A percentile compares a stretch with the other conserved stretches of the same genome.
Evolutionary conservation across 352 stramenopile genomes (phyloP).

Genomic region (Paralagenidium karlingii): DNA sequence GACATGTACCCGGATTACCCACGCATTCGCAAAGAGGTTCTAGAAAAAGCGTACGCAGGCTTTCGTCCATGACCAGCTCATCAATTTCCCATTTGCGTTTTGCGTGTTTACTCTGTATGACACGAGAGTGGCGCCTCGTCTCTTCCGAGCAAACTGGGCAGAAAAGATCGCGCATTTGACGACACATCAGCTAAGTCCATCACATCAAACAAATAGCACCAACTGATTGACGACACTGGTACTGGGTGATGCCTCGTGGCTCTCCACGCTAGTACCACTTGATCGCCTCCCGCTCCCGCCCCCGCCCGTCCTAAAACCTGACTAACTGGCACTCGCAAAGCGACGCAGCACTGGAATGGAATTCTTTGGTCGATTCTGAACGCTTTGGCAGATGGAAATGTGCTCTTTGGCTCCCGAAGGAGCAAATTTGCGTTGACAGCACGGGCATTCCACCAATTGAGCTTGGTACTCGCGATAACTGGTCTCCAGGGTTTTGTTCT

Average conservation of each 20-base stretch:
- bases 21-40: conserved; percentile 90
- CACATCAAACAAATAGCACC: too few relatives aligned
- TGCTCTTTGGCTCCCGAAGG: conserved; percentile 72
- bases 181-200: too few relatives aligned
- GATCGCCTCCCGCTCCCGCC: too few relatives aligned
- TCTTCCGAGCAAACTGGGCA: too few relatives aligned
- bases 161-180: too few relatives aligned
- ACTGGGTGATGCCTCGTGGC: too few relatives aligned
- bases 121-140: too few relatives aligned
- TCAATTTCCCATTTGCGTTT: too few relatives aligned
- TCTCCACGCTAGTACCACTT: too few relatives aligned
- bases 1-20: conserved; percentile 90
- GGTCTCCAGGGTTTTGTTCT: conserved; percentile 21
- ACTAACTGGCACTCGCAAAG: conserved; percentile 56
- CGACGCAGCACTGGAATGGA: conserved; percentile 45
- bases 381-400: conserved; percentile 74
- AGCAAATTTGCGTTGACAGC: conserved; percentile 68
- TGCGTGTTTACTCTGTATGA: too few relatives aligned
- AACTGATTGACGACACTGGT: too few relatives aligned
- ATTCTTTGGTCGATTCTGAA: conserved; percentile 72
- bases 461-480: conserved; percentile 73
- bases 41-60: conserved; percentile 83
- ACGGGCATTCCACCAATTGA: conserved; percentile 66
- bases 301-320: too few relatives aligned
- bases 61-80: conserved; percentile 60